Evolutionary conservation across 345 rosid species (phyloP).

Genomic region (Ceriops tagal): DNA sequence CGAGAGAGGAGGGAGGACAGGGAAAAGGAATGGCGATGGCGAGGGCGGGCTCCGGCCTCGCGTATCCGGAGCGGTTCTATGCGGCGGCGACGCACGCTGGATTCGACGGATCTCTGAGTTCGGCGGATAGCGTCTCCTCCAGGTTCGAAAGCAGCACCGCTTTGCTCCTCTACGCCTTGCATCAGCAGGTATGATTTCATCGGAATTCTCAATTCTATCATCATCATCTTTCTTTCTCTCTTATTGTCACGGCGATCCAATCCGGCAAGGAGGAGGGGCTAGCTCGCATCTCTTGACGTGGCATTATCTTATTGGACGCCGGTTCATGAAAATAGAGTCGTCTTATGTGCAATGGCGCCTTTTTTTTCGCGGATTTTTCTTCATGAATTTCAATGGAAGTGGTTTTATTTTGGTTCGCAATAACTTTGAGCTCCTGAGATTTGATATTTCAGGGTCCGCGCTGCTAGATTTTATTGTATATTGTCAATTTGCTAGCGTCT

Average conservation of each 20-base stretch:
- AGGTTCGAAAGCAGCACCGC: slow-evolving; percentile 79
- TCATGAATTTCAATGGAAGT: neutral
- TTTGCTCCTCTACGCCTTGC: slow-evolving; percentile 75
- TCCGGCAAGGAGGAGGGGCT: neutral
- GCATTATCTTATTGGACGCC: slow-evolving; percentile 10
- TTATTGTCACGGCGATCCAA: neutral
- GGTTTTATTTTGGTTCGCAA: neutral
- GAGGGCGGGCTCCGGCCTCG: slow-evolving; percentile 90
- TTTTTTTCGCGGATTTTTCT: neutral
- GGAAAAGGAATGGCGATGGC: slow-evolving; percentile 48
- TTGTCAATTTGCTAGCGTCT: neutral
- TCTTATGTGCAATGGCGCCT: neutral
- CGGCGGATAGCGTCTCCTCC: slow-evolving; percentile 50
- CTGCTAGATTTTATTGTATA: neutral
- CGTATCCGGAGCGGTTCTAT: slow-evolving; percentile 93
- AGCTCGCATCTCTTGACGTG: slow-evolving; percentile 12
- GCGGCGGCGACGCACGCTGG: slow-evolving; percentile 90
- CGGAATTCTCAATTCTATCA: slow-evolving; percentile 6
- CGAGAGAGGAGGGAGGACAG: slow-evolving; percentile 12
- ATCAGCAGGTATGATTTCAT: slow-evolving; percentile 66
- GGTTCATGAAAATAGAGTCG: neutral
- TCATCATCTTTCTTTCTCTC: slow-evolving; percentile 2
- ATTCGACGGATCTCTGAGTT: slow-evolving; percentile 75
- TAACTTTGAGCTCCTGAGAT: neutral
- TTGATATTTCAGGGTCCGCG: neutral